Evolutionary conservation across 352 stramenopile species (phyloP), one percentile per base, ranked within the genome.

Genomic region (Phytophthora hibernalis): DNA sequence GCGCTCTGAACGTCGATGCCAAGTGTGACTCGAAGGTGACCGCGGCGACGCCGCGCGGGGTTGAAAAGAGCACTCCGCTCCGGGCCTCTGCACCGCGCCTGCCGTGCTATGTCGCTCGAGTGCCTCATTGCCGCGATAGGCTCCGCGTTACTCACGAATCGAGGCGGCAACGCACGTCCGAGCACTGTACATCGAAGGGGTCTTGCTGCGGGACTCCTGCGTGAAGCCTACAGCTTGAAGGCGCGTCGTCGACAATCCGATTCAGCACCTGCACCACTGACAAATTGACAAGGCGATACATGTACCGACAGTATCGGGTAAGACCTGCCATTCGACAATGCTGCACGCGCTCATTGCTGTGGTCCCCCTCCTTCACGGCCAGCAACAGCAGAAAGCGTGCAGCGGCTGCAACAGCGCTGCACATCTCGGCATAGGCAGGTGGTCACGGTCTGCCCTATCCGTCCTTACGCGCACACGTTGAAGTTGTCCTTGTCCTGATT

Each of bases 91-190:
- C 50, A 68, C 58, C 37, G 18, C 35, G 9, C 15, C 31, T 38
- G 28, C 44, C 20, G 42, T 30, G 50, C 47, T 74, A 77, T 77
- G 65, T 65, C 53, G 61, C 56, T 26, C 21, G 37, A 70, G 54
- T 72, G 57, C 54, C 33, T 55, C 50, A 50, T 62, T 68, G 58
- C 64, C 33, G 31, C 61, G 70, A 78, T 72, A 78, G 70, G 64
- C 70, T 55, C 37, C 33, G 16, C 61, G 28, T 78, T 75, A 78
- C 70, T 70, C 47, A 78, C 66, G 51, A 43, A 9, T 38, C 31
- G 31, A 38, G 31, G 31, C 26, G 26, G 26, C 26, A 7, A 31
- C 26, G 26, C 26, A 31, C 26, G 26, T 31, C 26, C 5, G 6
- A 31, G 5, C 26, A 10, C 26, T 31, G 26, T 31, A 31, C 33